Percentiles rank a stretch among this genome's conserved stretches.
Conservation (phyloP, 331 rosid genomes). For the Quercus lobata region DNA sequence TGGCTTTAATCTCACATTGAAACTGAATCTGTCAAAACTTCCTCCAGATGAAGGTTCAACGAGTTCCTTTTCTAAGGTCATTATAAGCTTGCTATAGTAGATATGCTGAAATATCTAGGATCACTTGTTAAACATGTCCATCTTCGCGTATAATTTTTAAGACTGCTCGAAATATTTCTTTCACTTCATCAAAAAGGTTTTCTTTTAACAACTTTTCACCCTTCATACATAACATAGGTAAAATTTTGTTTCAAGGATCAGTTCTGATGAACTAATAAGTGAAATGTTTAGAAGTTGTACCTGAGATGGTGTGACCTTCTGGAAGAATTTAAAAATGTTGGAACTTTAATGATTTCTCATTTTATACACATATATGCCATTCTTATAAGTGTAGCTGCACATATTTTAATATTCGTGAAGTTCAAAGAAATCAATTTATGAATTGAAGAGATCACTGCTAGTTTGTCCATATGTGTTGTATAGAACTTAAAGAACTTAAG, state of each 20-base stretch:
- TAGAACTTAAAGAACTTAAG: not conserved
- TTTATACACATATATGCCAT: not conserved
- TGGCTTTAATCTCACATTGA: constrained; percentile 91
- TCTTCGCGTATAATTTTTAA: not conserved
- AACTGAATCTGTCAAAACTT: constrained; percentile 77
- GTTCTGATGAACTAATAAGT: not conserved
- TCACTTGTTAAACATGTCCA: not conserved
- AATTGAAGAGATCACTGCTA: not conserved
- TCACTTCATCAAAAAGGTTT: not conserved
- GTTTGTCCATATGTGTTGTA: not conserved
- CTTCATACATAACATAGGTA: not conserved
- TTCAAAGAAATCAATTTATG: not conserved
- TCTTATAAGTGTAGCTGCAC: not conserved
- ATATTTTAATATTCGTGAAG: not conserved
- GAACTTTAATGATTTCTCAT: not conserved
- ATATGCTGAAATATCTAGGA: constrained; percentile 19
- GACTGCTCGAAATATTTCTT: not conserved
- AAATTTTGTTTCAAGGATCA: not conserved
- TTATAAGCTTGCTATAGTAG: constrained; percentile 29
- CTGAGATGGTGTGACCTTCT: not conserved
- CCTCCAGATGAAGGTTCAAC: constrained; percentile 79
- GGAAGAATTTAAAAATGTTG: not conserved
- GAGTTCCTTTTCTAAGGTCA: constrained; percentile 43
- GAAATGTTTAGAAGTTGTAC: not conserved
- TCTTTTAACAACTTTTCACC: not conserved